Conservation (phyloP, 371 early-diverging fungal species). For the Blakeslea trispora region DNA sequence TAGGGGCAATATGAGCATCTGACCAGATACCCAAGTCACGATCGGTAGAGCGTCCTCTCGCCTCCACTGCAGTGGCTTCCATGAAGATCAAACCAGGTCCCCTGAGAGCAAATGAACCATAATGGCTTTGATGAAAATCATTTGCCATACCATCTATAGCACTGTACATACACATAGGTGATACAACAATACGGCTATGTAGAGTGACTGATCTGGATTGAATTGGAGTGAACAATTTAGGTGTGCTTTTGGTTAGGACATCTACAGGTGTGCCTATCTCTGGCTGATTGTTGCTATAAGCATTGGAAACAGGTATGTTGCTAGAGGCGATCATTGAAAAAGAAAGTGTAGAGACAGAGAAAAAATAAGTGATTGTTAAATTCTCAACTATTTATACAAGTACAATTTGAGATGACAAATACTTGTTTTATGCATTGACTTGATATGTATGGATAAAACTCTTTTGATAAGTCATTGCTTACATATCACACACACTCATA, state of each 20-base stretch:
- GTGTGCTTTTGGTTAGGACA: not conserved
- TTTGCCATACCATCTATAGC: conserved; percentile 22
- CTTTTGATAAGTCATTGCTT: too few species aligned
- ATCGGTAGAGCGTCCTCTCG: conserved; percentile 79
- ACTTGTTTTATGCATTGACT: too few species aligned
- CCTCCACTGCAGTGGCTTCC: conserved; percentile 80
- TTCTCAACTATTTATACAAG: too few species aligned
- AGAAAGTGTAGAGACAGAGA: not conserved
- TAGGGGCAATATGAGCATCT: conserved; percentile 73
- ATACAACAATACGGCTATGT: conserved; percentile 76
- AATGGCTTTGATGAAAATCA: conserved; percentile 67
- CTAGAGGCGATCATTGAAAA: not conserved
- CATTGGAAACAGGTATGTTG: not conserved
- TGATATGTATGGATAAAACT: too few species aligned
- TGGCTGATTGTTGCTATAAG: conserved; percentile 1
- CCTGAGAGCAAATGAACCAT: conserved; percentile 67
- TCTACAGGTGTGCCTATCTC: not conserved
- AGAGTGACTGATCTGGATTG: conserved; percentile 57
- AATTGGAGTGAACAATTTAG: conserved; percentile 48
- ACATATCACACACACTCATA: too few species aligned
- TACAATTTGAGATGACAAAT: too few species aligned
- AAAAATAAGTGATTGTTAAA: too few species aligned
- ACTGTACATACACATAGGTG: conserved; percentile 78
- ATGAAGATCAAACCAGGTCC: conserved; percentile 77
- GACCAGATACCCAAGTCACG: conserved; percentile 76